Evolutionary conservation across 2,329 filamentous ascomycete genomes (phyloP).

Genomic region (Byssothecium circinans): DNA sequence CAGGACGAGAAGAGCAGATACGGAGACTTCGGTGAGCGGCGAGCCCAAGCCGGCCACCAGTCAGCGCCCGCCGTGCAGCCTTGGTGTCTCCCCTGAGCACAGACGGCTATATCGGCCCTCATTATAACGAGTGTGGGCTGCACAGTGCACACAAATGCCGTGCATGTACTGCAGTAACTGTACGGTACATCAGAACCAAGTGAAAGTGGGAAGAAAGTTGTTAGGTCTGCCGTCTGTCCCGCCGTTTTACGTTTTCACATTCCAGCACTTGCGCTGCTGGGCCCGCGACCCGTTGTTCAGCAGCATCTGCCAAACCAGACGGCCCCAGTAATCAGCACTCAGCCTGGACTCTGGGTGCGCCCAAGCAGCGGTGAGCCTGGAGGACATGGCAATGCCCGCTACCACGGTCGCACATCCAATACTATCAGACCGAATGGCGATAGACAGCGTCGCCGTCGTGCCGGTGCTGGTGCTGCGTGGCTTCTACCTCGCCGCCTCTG

Average conservation of each 20-base stretch:
- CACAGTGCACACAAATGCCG: too few relatives aligned
- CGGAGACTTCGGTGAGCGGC: not conserved
- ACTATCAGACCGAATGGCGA: conserved; percentile 4
- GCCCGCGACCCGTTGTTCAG: too few relatives aligned
- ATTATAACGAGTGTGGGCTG: not conserved
- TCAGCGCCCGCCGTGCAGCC: conserved; percentile 4
- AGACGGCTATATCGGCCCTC: not conserved
- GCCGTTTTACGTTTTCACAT: too few relatives aligned
- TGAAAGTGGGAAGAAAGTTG: too few relatives aligned
- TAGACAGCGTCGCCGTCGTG: conserved; percentile 14
- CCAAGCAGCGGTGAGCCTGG: not conserved
- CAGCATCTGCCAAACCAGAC: too few relatives aligned
- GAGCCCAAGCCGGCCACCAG: conserved; percentile 3
- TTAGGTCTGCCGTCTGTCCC: too few relatives aligned
- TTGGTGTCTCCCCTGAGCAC: not conserved
- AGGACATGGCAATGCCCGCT: not conserved
- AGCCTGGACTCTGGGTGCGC: too few relatives aligned
- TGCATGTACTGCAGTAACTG: too few relatives aligned
- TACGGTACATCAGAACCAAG: too few relatives aligned
- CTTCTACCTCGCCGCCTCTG: conserved; percentile 43
- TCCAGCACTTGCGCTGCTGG: too few relatives aligned
- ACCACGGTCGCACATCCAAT: not conserved
- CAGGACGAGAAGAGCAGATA: not conserved
- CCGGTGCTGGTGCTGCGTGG: conserved; percentile 32
- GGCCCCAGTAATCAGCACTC: too few relatives aligned